phyloP scores from a whole-genome alignment of 305 asterid species.

The Stenogyne calaminthoides region DNA sequence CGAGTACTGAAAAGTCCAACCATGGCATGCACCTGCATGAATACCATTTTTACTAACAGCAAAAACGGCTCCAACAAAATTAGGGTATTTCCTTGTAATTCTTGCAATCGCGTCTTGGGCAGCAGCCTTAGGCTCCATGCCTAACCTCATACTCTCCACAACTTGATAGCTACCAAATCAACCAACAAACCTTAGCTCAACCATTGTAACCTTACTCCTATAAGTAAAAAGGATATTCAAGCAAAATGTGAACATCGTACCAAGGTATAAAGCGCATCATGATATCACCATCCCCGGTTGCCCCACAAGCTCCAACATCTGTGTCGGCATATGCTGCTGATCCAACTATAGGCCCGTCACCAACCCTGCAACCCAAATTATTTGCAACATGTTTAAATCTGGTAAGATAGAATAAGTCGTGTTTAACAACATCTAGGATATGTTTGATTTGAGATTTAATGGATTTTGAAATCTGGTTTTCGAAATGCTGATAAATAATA shows the following conservation, averaged over 20 bases:
- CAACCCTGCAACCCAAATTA: slow-evolving; percentile 57
- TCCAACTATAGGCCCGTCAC: slow-evolving; percentile 96
- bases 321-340: slow-evolving; percentile 91
- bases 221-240: too few relatives aligned
- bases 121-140: slow-evolving; percentile 85
- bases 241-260: slow-evolving; percentile 33
- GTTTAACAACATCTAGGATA: not conserved
- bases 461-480: too few relatives aligned
- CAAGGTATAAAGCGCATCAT: slow-evolving; percentile 99
- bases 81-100: slow-evolving; percentile 67
- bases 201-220: too few relatives aligned
- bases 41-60: slow-evolving; percentile 64
- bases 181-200: not conserved
- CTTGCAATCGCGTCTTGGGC: slow-evolving; percentile 82
- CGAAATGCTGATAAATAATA: too few relatives aligned
- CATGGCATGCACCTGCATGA: slow-evolving; percentile 95
- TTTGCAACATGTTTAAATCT: slow-evolving; percentile 1
- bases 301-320: slow-evolving; percentile 98
- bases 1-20: slow-evolving; percentile 95
- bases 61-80: slow-evolving; percentile 84
- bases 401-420: not conserved
- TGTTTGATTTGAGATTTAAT: too few relatives aligned
- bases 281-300: slow-evolving; percentile 97
- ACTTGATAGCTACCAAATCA: slow-evolving; percentile 69
- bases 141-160: slow-evolving; percentile 92